A percentile compares a stretch with the other conserved stretches of the same genome.
Conservation (phyloP, 805 yeast species). For the Debaryomyces hansenii region DNA sequence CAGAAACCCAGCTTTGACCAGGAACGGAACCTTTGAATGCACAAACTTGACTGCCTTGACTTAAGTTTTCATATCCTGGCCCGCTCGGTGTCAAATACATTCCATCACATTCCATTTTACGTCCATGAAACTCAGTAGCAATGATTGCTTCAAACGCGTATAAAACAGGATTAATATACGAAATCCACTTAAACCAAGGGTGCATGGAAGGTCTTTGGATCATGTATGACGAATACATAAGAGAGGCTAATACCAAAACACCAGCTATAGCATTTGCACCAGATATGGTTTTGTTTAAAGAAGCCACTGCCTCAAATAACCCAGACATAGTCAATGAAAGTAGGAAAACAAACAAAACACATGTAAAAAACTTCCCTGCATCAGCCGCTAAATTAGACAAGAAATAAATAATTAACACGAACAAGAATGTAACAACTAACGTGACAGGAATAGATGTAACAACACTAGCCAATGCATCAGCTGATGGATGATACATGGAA, state of each 20-base stretch:
- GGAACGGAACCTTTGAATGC: slow-evolving; percentile 17
- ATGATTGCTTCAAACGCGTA: slow-evolving; percentile 30
- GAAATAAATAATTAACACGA: slow-evolving; percentile 27
- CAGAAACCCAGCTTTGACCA: slow-evolving; percentile 21
- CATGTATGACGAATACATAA: slow-evolving; percentile 31
- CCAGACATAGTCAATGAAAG: slow-evolving; percentile 54
- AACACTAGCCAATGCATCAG: slow-evolving; percentile 25
- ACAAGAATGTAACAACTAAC: slow-evolving; percentile 18
- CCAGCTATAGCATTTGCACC: slow-evolving; percentile 58
- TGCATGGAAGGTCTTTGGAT: slow-evolving; percentile 35
- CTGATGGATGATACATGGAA: slow-evolving; percentile 28
- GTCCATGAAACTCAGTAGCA: slow-evolving; percentile 30
- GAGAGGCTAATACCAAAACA: slow-evolving; percentile 36
- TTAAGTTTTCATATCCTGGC: slow-evolving; percentile 19
- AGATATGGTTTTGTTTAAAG: slow-evolving; percentile 51
- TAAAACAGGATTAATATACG: slow-evolving; percentile 34
- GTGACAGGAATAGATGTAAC: slow-evolving; percentile 21
- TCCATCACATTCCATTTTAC: slow-evolving; percentile 25
- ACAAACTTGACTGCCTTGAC: slow-evolving; percentile 16
- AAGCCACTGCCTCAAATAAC: slow-evolving; percentile 54
- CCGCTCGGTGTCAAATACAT: slow-evolving; percentile 23
- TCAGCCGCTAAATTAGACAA: slow-evolving; percentile 42
- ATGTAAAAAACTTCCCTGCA: slow-evolving; percentile 58
- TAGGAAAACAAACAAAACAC: slow-evolving; percentile 44
- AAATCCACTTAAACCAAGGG: slow-evolving; percentile 37